phyloP scores from a whole-genome alignment of 176 grass and related monocot species.

The Avena insularis region DNA sequence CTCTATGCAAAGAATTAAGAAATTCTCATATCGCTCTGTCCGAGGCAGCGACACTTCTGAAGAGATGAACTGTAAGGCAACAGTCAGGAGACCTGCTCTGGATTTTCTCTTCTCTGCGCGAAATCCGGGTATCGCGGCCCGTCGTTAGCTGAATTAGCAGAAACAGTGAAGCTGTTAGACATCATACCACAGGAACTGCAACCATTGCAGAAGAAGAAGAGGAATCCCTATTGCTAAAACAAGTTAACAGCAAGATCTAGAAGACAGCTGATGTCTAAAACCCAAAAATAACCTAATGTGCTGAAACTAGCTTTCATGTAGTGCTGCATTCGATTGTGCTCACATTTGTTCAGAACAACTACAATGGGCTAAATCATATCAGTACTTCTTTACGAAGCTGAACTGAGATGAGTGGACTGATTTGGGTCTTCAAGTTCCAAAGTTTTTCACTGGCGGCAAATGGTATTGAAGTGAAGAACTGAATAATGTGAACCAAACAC shows the following conservation, averaged over 20 bases:
- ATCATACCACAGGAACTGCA: neutral
- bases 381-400: too few relatives aligned
- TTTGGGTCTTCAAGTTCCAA: too few relatives aligned
- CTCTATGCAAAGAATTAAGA: too few relatives aligned
- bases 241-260: neutral
- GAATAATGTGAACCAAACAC: too few relatives aligned
- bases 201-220: neutral
- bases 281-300: neutral
- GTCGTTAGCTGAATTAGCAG: neutral
- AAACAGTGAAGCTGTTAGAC: neutral
- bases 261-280: neutral
- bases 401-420: too few relatives aligned
- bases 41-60: neutral
- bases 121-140: neutral
- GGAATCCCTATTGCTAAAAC: neutral
- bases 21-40: neutral
- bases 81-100: neutral
- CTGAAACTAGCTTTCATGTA: neutral
- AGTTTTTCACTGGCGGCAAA: too few relatives aligned
- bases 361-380: neutral
- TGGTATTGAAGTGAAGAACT: too few relatives aligned
- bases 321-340: neutral
- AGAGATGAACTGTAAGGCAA: neutral
- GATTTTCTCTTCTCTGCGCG: neutral
- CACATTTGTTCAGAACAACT: neutral